Base-by-base conservation (phyloP, 2,329 filamentous ascomycete genomes). In the Fusarium secorum region DNA sequence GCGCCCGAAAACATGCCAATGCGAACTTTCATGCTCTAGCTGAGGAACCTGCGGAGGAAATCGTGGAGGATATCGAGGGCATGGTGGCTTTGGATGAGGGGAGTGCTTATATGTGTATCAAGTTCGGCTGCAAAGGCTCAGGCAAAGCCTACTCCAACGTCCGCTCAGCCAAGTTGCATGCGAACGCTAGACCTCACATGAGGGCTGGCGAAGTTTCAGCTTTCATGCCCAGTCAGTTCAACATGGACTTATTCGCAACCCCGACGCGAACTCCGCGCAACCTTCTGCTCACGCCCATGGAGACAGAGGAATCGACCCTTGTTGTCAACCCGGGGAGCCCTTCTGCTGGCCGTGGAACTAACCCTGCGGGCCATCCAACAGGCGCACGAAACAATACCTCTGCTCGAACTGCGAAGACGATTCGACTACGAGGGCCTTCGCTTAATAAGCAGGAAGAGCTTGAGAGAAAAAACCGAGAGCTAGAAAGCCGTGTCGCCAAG, bases 291-390 rank as follows among this genome's bases (percentile, higher is more conserved):
- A 71, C 71, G 1, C 71, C 71, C 1, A 55, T 66, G 8, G 59
- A 73, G 4, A 35, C 58, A 1, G 39, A 42, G 3, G 28, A 18
- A 8, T 35, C 42, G 4, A 24, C 51, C 1, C 52, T 38, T 4
- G 24, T 30, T 7, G 22, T 15, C 15, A 73, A 28, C 1, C 73
- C 70, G 1, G 30, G 20, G 8, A 75, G 72, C n/a, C 72, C 74
- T 5, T 75, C 72, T 4, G 49, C 54, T 4, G 74, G 70, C 3
- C 64, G 72, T 46, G 64, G 55, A 7, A 9, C 8, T 11, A 46
- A 13, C 5, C 28, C 11, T 8, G 35, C 22, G 7, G 57, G 24
- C 20, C 14, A 13, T 0, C 2, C 38, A 20, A 28, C 7, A 6
- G n/a, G 22, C 1, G 28, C 17, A 20, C 64, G 36, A 24, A 56